A percentile compares a stretch with the other conserved stretches of the same genome.
Evolutionary conservation across 2,329 filamentous ascomycete species (phyloP).

Genomic region (Fusarium oligoseptatum): DNA sequence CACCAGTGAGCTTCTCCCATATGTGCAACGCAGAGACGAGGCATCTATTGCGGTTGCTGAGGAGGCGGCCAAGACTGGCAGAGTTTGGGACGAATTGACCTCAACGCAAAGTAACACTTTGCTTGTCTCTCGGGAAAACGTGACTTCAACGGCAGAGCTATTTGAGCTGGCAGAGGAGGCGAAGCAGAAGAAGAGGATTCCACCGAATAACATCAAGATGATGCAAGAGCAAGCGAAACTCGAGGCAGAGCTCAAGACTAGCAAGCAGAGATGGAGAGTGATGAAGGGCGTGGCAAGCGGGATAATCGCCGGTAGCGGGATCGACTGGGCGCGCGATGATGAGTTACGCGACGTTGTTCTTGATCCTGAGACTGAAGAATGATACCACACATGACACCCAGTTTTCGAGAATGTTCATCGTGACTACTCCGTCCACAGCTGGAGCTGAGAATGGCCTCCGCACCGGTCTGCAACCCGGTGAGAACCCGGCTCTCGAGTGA

Average conservation of each 20-base stretch:
- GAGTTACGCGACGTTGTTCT: constrained; percentile 78
- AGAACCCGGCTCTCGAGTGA: background rate
- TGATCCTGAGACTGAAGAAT: constrained; percentile 68
- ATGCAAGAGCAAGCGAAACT: constrained; percentile 69
- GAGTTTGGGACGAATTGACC: constrained; percentile 66
- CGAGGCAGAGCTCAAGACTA: constrained; percentile 71
- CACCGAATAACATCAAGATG: constrained; percentile 65
- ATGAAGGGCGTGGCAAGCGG: constrained; percentile 85
- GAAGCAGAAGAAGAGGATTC: constrained; percentile 65
- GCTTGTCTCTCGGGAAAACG: constrained; percentile 70
- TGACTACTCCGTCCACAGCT: background rate
- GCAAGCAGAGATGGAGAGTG: constrained; percentile 77
- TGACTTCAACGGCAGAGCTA: constrained; percentile 71
- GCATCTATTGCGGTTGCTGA: constrained; percentile 74
- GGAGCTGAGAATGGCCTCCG: constrained; percentile 1
- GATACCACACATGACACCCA: constrained; percentile 15
- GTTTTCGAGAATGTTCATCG: constrained; percentile 1
- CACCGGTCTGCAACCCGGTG: constrained; percentile 2
- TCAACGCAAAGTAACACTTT: constrained; percentile 70
- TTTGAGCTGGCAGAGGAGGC: constrained; percentile 72
- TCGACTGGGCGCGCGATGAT: constrained; percentile 83
- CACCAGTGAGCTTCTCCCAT: constrained; percentile 73
- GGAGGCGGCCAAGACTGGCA: constrained; percentile 66
- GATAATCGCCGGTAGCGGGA: constrained; percentile 82
- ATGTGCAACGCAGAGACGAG: constrained; percentile 76